Percentiles rank a stretch among this genome's conserved stretches.
Evolutionary conservation across 305 asterid species (phyloP).

Genomic region (Fraxinus greggii): DNA sequence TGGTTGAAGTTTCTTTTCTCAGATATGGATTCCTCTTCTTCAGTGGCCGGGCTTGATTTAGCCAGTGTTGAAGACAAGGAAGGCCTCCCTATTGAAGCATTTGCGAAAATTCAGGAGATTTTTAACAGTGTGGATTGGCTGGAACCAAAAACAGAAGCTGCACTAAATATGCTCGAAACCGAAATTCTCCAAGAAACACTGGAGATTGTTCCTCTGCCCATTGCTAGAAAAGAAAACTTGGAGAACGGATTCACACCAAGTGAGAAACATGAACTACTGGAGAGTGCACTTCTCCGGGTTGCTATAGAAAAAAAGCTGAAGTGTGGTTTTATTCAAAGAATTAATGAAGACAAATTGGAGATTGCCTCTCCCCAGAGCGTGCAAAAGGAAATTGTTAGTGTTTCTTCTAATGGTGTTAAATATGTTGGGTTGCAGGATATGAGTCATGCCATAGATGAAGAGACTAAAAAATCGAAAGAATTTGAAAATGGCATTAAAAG

Average conservation of each 20-base stretch:
- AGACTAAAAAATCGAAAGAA: slow-evolving; percentile 17
- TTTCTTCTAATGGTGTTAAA: neutral
- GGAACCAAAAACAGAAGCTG: slow-evolving; percentile 37
- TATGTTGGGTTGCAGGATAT: slow-evolving; percentile 4
- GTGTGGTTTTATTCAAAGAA: slow-evolving; percentile 16
- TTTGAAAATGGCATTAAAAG: slow-evolving; percentile 20
- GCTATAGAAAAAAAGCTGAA: slow-evolving; percentile 9
- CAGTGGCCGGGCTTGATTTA: slow-evolving; percentile 30
- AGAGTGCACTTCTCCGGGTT: slow-evolving; percentile 12
- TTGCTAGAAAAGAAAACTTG: slow-evolving; percentile 18
- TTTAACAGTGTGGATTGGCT: slow-evolving; percentile 39
- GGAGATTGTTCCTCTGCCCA: slow-evolving; percentile 26
- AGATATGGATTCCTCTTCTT: slow-evolving; percentile 53
- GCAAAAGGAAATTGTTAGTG: slow-evolving; percentile 11
- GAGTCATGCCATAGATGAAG: slow-evolving; percentile 14
- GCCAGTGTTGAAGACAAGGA: slow-evolving; percentile 36
- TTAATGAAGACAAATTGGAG: slow-evolving; percentile 13
- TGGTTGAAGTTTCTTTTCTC: slow-evolving; percentile 55
- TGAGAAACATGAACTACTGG: slow-evolving; percentile 23
- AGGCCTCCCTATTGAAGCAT: slow-evolving; percentile 50
- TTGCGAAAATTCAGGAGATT: slow-evolving; percentile 42
- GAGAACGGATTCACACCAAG: slow-evolving; percentile 13
- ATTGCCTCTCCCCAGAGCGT: slow-evolving; percentile 10
- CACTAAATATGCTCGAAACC: slow-evolving; percentile 31
- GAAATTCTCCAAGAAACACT: slow-evolving; percentile 35